Evolutionary conservation across 768 basidiomycete species (phyloP).

Genomic region (Lactarius psammicola): DNA sequence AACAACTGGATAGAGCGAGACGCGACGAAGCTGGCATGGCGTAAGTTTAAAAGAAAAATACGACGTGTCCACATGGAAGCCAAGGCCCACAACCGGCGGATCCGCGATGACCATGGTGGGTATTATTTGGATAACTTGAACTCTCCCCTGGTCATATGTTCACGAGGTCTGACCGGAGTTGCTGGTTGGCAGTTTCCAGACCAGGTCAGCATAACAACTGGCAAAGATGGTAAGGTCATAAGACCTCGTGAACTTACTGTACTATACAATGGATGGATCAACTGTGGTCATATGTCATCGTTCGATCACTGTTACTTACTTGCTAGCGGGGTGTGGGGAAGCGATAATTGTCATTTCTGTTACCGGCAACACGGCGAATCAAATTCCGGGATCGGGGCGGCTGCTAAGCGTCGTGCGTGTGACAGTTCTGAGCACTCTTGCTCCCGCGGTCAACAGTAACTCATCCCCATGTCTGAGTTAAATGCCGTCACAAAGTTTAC

Average conservation of each 20-base stretch:
- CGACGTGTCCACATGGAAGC: neutral
- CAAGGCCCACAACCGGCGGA: neutral
- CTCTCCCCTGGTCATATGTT: neutral
- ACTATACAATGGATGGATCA: neutral
- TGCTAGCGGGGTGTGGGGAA: slow-evolving; percentile 34
- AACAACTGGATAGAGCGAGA: neutral
- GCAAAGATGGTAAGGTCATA: neutral
- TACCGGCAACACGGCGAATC: neutral
- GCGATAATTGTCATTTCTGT: neutral
- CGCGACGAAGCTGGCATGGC: neutral
- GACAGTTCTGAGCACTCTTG: no score
- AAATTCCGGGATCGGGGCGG: neutral
- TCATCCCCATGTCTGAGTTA: neutral
- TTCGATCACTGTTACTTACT: slow-evolving; percentile 54
- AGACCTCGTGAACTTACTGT: neutral
- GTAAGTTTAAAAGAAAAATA: neutral
- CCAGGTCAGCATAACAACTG: neutral
- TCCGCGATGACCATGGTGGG: neutral
- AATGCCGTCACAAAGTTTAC: slow-evolving; percentile 41
- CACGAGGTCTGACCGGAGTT: neutral
- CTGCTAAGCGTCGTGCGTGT: neutral
- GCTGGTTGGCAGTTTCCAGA: neutral
- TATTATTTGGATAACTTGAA: neutral
- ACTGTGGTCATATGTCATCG: slow-evolving; percentile 37
- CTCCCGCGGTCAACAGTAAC: neutral